Base-by-base conservation (phyloP, 306 rosid species). In the Cucumis hystrix region DNA sequence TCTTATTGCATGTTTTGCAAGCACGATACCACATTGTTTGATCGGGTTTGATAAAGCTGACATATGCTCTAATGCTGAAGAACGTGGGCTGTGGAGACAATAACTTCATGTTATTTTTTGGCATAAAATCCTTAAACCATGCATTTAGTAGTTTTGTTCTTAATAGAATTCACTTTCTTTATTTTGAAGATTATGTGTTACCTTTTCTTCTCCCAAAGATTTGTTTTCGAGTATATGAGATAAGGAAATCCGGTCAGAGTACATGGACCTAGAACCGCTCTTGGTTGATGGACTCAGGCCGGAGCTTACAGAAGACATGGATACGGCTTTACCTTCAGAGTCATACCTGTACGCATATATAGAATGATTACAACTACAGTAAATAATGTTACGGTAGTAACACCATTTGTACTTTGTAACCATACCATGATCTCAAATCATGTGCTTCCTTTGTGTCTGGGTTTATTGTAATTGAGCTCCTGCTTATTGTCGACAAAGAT, bases 11-110 rank as follows among this genome's bases (percentile, higher is more conserved):
- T 28, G 87, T 87, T 83, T 86, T 89, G 79, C 99, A 95, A 59
- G 97, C 97, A 1, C 92, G 91, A 75, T 95, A 95, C 97, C 93
- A 95, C 96, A 92, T 88, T 51, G 93, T 81, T 81, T 95, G 99
- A 10, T 95, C 99, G 74, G 96, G 89, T 83, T 59, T 92, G 57
- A 95, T 85, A 28, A 74, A 88, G 80, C 91, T 89, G 49, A 95
- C 83, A 54, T 83, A 83, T 11, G 84, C 97, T 86, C 86, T 92
- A 11, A 91, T 49, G 72, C 92, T 92, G 83, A 90, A 95, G 81
- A 74, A 82, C 37, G 74, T 88, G 12, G 99, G 93, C 99, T 92
- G 87, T 66, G 30, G 23, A 85, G 54, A 85, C 30, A 66, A 78
- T 2, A 72, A 25, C 61, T 21, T 54, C 15, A 20, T 75, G 67